Percentiles rank a stretch among this genome's conserved stretches.
phyloP scores from a whole-genome alignment of 768 basidiomycete genomes.

The Amanita muscaria region DNA sequence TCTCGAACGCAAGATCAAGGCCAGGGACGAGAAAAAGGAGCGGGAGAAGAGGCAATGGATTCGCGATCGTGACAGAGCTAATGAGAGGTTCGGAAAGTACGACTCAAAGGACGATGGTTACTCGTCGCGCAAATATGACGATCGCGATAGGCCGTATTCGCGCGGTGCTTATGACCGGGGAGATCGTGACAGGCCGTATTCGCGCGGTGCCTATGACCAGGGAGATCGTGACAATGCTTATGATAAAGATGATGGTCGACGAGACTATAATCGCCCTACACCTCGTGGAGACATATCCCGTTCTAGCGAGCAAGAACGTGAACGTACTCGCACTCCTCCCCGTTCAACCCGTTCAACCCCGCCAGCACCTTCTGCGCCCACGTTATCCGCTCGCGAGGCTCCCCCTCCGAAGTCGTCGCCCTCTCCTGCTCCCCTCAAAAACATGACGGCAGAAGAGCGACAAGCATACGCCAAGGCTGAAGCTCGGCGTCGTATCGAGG shows the following conservation, averaged over 20 bases:
- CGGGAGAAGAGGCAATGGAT: slow-evolving; percentile 73
- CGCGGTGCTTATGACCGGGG: slow-evolving; percentile 29
- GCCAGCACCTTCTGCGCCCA: slow-evolving; percentile 43
- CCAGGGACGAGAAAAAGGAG: slow-evolving; percentile 65
- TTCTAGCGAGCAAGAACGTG: slow-evolving; percentile 28
- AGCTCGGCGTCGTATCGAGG: slow-evolving; percentile 75
- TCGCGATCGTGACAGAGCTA: slow-evolving; percentile 74
- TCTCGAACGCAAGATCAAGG: slow-evolving; percentile 77
- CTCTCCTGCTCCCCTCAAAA: slow-evolving; percentile 59
- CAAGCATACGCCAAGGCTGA: slow-evolving; percentile 69
- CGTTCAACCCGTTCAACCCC: slow-evolving; percentile 36
- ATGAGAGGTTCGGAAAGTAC: slow-evolving; percentile 69
- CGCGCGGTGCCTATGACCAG: slow-evolving; percentile 32
- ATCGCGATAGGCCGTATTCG: slow-evolving; percentile 47
- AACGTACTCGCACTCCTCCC: slow-evolving; percentile 40
- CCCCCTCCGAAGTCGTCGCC: slow-evolving; percentile 36
- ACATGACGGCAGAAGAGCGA: slow-evolving; percentile 82
- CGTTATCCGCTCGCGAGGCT: slow-evolving; percentile 38
- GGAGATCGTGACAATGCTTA: slow-evolving; percentile 26
- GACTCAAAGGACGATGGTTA: slow-evolving; percentile 42
- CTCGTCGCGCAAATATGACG: slow-evolving; percentile 34
- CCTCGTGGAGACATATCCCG: slow-evolving; percentile 19
- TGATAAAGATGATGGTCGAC: slow-evolving; percentile 32
- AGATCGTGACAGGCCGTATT: slow-evolving; percentile 47
- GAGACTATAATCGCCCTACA: slow-evolving; percentile 14